Evolutionary conservation across 176 grass and related monocot species (phyloP).

Genomic region (Dendrocalamus sinicus): DNA sequence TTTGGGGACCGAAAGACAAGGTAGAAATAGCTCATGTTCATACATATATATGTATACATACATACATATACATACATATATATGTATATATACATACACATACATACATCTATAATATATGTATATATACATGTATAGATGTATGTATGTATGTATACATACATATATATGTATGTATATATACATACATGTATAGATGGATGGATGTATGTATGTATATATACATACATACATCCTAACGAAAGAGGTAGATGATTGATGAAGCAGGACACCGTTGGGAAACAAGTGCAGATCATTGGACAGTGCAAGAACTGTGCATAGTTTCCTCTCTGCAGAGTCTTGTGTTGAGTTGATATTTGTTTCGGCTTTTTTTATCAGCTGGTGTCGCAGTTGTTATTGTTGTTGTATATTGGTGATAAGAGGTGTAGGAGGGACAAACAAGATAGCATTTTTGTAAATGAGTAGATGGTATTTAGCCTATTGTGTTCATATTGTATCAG

Average conservation of each 20-base stretch:
- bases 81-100: not conserved
- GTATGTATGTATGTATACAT: not conserved
- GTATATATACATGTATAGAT: too few species aligned
- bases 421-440: not conserved
- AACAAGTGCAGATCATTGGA: constrained; percentile 18
- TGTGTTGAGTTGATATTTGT: constrained; percentile 20
- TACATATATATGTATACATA: too few species aligned
- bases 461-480: not conserved
- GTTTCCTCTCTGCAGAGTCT: constrained; percentile 15
- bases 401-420: not conserved
- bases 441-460: constrained; percentile 23
- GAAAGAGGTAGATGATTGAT: constrained; percentile 37
- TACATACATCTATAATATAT: not conserved
- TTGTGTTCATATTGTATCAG: constrained; percentile 35
- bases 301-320: constrained; percentile 20
- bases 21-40: too few species aligned
- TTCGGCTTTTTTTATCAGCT: not conserved
- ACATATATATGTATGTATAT: not conserved
- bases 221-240: constrained; percentile 27
- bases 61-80: too few species aligned
- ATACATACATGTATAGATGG: too few species aligned
- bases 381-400: not conserved
- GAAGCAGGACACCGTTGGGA: constrained; percentile 1
- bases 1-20: too few species aligned
- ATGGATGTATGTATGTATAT: not conserved